phyloP scores from a whole-genome alignment of 2,329 filamentous ascomycete genomes.

The Claviceps monticola region DNA sequence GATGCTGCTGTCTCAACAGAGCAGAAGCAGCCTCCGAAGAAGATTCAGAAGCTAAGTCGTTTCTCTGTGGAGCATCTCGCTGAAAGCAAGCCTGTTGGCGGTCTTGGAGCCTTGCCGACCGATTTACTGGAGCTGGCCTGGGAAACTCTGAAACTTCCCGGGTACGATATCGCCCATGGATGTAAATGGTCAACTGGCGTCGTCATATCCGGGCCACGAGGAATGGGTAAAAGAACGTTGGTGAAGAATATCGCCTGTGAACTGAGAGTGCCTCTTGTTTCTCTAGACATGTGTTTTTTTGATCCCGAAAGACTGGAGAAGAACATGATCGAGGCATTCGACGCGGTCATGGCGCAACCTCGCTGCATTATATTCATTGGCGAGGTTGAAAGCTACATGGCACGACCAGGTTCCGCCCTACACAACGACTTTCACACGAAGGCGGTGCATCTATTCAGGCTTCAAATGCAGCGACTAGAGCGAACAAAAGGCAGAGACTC shows the following conservation, averaged over 20 bases:
- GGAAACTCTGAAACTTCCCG: slow-evolving; percentile 10
- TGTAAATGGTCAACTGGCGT: slow-evolving; percentile 35
- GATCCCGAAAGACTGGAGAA: slow-evolving; percentile 27
- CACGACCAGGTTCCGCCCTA: slow-evolving; percentile 61
- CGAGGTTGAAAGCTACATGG: slow-evolving; percentile 72
- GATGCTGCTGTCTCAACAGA: slow-evolving; percentile 6
- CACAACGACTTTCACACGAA: slow-evolving; percentile 83
- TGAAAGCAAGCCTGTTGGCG: slow-evolving; percentile 14
- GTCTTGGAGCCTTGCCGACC: slow-evolving; percentile 14
- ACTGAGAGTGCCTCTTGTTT: slow-evolving; percentile 59
- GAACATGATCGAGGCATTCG: slow-evolving; percentile 30
- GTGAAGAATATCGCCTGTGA: slow-evolving; percentile 60
- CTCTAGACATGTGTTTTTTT: slow-evolving; percentile 24
- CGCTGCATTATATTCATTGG: slow-evolving; percentile 88
- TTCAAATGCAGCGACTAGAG: slow-evolving; percentile 71
- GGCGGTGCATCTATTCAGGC: slow-evolving; percentile 69
- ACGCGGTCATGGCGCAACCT: slow-evolving; percentile 72
- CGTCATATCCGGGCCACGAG: slow-evolving; percentile 63
- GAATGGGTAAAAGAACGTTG: slow-evolving; percentile 69
- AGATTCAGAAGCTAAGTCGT: slow-evolving; percentile 16
- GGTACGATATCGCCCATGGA: slow-evolving; percentile 7
- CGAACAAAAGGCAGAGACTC: slow-evolving; percentile 57
- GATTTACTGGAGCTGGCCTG: slow-evolving; percentile 9
- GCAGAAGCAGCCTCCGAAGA: slow-evolving; percentile 18
- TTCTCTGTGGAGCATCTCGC: slow-evolving; percentile 17